Evolutionary conservation across 1,139 yeast genomes (phyloP), one percentile per base, ranked within the genome.

Genomic region (Hyphopichia pseudoburtonii): DNA sequence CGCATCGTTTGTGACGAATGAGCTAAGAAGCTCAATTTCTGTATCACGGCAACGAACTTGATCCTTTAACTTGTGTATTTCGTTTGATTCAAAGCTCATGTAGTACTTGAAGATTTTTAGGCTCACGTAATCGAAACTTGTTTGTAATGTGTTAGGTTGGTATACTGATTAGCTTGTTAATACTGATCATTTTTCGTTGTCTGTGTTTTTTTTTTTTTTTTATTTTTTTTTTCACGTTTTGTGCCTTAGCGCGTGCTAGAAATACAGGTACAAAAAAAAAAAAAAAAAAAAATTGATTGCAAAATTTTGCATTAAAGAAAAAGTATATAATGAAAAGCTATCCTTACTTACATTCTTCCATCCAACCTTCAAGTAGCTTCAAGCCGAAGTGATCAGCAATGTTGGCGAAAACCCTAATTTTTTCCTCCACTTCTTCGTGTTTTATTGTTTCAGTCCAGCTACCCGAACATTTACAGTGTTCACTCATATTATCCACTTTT

Each of bases 401-500:
- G 40, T 78, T 81, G 18, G 63, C 62, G 56, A 75, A 86, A 0
- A 80, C 69, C 10, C 60, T 62, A 5, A 82, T 52, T 37, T 67
- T 67, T 35, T 64, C 64, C 23, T 66, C 62, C 5, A 88, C 56
- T 0, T 70, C 74, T 3, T 56, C 62, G 36, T 70, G 64, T 10
- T 70, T 56, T 17, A 82, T 56, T 0, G 87, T 79, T 38, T 80
- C 84, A 1, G 61, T 64, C 96, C 96, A 92, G 25, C 64, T 58
- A 3, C 99, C 98, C 0, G 98, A 89, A 57, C 98, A 94, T 27
- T 75, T 66, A 60, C 98, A 94, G 57, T 82, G 81, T 24, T 71
- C 71, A 34, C 89, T 77, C 76, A 94, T 70, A 46, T 85, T 83
- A 49, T 78, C 82, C 27, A 77, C 78, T 50, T 80, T 78, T 39